Evolutionary conservation across 2,329 filamentous ascomycete genomes (phyloP), one percentile per base, ranked within the genome.

Genomic region (Aurifilum marmelostoma): DNA sequence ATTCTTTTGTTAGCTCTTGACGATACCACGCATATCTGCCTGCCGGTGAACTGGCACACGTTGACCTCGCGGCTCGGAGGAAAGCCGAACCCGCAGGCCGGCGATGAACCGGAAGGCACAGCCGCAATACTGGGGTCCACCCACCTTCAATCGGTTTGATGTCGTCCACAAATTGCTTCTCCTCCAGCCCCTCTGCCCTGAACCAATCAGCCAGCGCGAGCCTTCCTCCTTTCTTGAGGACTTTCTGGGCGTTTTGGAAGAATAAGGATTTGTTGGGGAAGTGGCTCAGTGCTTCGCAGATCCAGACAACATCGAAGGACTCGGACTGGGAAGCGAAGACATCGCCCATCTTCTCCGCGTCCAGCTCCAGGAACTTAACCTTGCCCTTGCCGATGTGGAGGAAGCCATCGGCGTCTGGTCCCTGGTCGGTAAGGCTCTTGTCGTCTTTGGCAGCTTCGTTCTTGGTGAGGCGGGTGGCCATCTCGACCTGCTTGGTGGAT

Each of bases 171-270:
- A 85, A 82, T 68, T 82, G 77, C 68, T 80, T 76, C 70, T 83
- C 77, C 0, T 76, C 79, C 58, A 88, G 73, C 29, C 74, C 76
- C 66, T 84, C 84, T 16, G 80, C 83, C 78, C 86, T 87, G 79
- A 89, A 89, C 87, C 87, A 89, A 75, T 89, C 87, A 32, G 87
- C 86, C 66, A 89, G 77, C 4, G 87, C 85, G 59, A 89, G 75
- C 75, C 83, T 85, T 1, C 84, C 85, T 0, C 83, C 83, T 0
- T 77, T 68, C 50, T 79, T 83, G 63, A 89, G 77, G 43, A 89
- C 77, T 61, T 77, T 78, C 39, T 78, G 78, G 1, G 83, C 82
- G 70, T 88, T 88, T 34, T 77, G 75, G 74, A 89, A 89, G 77
- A 89, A 89, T 2, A 88, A 77, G 1, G 80, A 78, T 75, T 89